Percentiles rank a stretch among this genome's conserved stretches.
Evolutionary conservation across 768 basidiomycete species (phyloP).

Genomic region (Russula sp.): DNA sequence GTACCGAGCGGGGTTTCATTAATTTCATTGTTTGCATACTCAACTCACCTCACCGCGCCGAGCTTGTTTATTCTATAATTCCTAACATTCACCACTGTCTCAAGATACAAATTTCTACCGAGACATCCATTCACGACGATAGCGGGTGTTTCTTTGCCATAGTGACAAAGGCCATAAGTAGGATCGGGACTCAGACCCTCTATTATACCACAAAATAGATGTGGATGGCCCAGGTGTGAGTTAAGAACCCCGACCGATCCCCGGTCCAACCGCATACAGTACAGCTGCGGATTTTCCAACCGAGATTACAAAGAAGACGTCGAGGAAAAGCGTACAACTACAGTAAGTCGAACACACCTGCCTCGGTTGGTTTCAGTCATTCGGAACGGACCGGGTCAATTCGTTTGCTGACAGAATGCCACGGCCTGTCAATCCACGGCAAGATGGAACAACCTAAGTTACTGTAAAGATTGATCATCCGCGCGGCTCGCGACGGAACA

Average conservation of each 20-base stretch:
- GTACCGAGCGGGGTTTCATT: slow-evolving; percentile 17
- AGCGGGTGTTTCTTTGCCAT: background rate
- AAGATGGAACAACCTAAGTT: background rate
- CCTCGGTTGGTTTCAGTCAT: too few relatives aligned
- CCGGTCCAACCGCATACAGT: too few relatives aligned
- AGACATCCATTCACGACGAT: background rate
- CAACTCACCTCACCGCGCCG: background rate
- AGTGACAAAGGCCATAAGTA: background rate
- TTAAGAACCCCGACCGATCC: too few relatives aligned
- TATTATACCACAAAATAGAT: background rate
- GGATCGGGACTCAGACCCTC: too few relatives aligned
- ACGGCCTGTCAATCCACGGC: background rate
- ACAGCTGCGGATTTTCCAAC: too few relatives aligned
- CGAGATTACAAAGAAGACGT: too few relatives aligned
- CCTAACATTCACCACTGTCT: background rate
- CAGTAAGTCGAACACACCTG: too few relatives aligned
- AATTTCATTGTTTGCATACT: background rate
- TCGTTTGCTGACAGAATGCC: background rate
- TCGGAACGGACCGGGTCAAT: background rate
- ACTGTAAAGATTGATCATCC: background rate
- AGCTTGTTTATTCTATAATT: background rate
- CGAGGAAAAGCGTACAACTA: too few relatives aligned
- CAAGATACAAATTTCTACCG: background rate
- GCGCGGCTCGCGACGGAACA: background rate
- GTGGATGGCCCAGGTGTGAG: background rate